A percentile compares a stretch with the other conserved stretches of the same genome.
Conservation (phyloP, 73 alveolate genomes). For the Symbiodinium pilosum region DNA sequence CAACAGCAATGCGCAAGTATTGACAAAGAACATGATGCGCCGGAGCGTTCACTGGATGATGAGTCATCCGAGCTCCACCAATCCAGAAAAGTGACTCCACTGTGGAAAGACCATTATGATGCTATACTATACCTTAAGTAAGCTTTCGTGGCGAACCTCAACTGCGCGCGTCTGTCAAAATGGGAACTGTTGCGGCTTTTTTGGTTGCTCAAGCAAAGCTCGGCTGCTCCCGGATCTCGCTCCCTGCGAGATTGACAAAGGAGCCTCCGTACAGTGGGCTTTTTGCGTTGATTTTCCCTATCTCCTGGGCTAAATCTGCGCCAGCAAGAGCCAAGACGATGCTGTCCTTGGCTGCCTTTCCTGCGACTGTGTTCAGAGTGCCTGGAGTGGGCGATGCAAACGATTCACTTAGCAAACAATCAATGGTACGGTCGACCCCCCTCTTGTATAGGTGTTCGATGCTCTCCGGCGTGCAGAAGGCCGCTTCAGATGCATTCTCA, state of each 20-base stretch:
- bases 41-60: too few relatives aligned
- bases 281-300: not conserved
- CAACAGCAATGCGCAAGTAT: too few relatives aligned
- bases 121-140: too few relatives aligned
- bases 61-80: too few relatives aligned
- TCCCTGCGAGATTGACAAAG: not conserved
- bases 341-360: not conserved
- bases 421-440: constrained; percentile 92
- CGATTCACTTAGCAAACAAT: constrained; percentile 59
- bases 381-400: not conserved
- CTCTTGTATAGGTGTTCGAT: constrained; percentile 68
- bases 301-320: not conserved
- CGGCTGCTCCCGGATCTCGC: not conserved
- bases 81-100: too few relatives aligned
- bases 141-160: too few relatives aligned
- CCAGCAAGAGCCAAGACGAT: not conserved
- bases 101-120: too few relatives aligned
- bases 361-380: not conserved
- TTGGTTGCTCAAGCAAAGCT: not conserved
- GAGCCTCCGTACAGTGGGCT: not conserved
- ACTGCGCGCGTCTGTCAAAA: too few relatives aligned
- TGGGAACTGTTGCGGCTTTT: too few relatives aligned
- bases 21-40: too few relatives aligned
- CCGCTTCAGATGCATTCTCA: constrained; percentile 46
- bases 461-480: constrained; percentile 64